phyloP scores from a whole-genome alignment of 495 filamentous ascomycete species.

The Diplogelasinospora grovesii region DNA sequence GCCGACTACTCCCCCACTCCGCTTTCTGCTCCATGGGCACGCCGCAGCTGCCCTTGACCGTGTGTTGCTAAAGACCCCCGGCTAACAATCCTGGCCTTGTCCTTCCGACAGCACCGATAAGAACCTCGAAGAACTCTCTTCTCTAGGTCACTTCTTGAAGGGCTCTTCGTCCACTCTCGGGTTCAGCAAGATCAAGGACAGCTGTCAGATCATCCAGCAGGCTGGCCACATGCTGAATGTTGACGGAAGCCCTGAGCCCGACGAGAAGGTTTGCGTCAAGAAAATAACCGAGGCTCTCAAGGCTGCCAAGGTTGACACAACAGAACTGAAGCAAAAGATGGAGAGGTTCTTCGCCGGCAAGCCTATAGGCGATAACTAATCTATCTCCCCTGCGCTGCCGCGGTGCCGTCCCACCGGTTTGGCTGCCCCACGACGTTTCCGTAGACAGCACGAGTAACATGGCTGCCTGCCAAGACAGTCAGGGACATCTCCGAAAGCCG shows the following conservation, averaged over 20 bases:
- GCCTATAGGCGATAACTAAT: slow-evolving; percentile 26
- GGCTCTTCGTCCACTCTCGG: slow-evolving; percentile 97
- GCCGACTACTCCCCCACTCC: too few relatives aligned
- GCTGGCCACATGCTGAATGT: slow-evolving; percentile 76
- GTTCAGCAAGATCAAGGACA: slow-evolving; percentile 83
- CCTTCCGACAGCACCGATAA: slow-evolving; percentile 44
- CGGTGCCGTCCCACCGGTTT: not conserved
- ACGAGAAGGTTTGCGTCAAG: slow-evolving; percentile 58
- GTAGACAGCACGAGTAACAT: slow-evolving; percentile 13
- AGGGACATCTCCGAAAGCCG: not conserved
- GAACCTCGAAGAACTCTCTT: slow-evolving; percentile 67
- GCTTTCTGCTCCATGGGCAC: too few relatives aligned
- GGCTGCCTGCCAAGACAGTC: slow-evolving; percentile 3
- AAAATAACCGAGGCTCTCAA: slow-evolving; percentile 63
- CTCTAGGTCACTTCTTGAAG: slow-evolving; percentile 91
- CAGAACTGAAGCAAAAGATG: slow-evolving; percentile 64
- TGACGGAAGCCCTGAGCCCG: slow-evolving; percentile 57
- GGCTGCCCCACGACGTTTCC: not conserved
- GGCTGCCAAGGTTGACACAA: slow-evolving; percentile 68
- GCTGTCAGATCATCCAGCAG: slow-evolving; percentile 94
- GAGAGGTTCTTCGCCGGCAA: slow-evolving; percentile 65
- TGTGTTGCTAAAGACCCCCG: too few relatives aligned
- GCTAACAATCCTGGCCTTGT: slow-evolving; percentile 12
- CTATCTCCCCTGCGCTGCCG: not conserved
- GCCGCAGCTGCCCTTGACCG: too few relatives aligned